These are phyloP conservation scores for Cercospora canescens DNA, from an alignment of 2,329 filamentous ascomycete species.

Conservation along the genomic window DNA sequence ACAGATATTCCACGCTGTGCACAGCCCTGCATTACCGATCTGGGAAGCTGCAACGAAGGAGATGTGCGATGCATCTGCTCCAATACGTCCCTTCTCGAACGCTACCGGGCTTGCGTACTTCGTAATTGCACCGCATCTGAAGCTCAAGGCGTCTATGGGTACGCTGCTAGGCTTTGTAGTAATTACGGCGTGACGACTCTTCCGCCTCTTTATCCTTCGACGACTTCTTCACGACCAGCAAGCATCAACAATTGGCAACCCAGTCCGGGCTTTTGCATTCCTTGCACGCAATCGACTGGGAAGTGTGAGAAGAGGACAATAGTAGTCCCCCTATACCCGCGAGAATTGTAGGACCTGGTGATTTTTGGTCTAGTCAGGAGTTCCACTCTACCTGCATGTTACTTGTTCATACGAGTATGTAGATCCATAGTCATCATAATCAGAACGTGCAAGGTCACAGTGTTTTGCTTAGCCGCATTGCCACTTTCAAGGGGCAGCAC, in stretches of 20 bases:
- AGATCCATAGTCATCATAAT: no score
- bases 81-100: background rate
- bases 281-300: background rate
- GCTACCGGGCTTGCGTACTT: slow-evolving; percentile 1
- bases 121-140: background rate
- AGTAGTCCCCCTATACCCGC: background rate
- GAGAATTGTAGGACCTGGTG: background rate
- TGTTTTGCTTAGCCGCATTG: no score
- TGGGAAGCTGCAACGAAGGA: background rate
- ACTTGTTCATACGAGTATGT: no score
- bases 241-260: background rate
- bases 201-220: no score
- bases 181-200: no score
- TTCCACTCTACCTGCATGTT: no score
- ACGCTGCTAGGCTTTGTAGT: no score
- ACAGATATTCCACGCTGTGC: slow-evolving; percentile 3
- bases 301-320: background rate
- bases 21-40: background rate
- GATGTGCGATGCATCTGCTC: slow-evolving; percentile 6
- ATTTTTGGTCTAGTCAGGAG: no score
- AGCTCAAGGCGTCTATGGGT: background rate
- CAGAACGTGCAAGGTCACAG: no score
- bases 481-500: background rate
- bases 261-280: background rate
- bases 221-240: background rate